Evolutionary conservation across 2,329 filamentous ascomycete genomes (phyloP).

Genomic region (Talaromyces sp.): DNA sequence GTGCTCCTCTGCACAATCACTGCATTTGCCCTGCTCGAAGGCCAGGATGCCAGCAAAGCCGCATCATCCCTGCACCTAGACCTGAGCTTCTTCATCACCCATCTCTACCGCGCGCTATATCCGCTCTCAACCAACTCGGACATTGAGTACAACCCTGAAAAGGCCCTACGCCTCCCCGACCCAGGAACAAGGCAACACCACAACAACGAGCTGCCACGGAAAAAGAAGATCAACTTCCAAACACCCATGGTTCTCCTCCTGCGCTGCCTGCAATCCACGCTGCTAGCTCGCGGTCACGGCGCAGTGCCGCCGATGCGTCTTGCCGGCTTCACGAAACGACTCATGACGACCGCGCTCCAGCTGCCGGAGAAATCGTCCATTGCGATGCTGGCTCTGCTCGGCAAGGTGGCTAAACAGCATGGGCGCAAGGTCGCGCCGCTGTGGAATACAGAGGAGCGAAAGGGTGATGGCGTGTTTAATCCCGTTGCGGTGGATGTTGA

Average conservation of each 20-base stretch:
- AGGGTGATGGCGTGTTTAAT: conserved; percentile 83
- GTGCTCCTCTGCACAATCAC: conserved; percentile 91
- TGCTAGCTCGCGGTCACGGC: conserved; percentile 71
- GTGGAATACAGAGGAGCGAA: conserved; percentile 91
- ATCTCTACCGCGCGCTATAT: conserved; percentile 83
- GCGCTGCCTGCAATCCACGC: conserved; percentile 74
- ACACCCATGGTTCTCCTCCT: conserved; percentile 91
- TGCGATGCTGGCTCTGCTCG: conserved; percentile 72
- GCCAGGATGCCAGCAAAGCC: conserved; percentile 85
- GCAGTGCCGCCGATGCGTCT: conserved; percentile 74
- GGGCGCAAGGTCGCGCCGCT: conserved; percentile 75
- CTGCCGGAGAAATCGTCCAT: conserved; percentile 84
- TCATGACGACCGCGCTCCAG: conserved; percentile 76
- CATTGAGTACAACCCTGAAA: conserved; percentile 71
- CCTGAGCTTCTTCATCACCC: conserved; percentile 88
- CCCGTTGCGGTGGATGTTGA: conserved; percentile 69
- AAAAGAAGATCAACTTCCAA: conserved; percentile 82
- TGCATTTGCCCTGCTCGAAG: conserved; percentile 90
- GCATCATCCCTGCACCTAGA: conserved; percentile 79
- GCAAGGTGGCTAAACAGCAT: conserved; percentile 74
- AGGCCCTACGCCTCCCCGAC: conserved; percentile 66
- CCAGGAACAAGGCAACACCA: conserved; percentile 43
- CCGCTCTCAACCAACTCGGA: conserved; percentile 75
- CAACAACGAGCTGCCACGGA: conserved; percentile 32
- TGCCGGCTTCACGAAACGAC: conserved; percentile 89